Evolutionary conservation across 805 yeast genomes (phyloP).

Genomic region (Candida sanyiensis): DNA sequence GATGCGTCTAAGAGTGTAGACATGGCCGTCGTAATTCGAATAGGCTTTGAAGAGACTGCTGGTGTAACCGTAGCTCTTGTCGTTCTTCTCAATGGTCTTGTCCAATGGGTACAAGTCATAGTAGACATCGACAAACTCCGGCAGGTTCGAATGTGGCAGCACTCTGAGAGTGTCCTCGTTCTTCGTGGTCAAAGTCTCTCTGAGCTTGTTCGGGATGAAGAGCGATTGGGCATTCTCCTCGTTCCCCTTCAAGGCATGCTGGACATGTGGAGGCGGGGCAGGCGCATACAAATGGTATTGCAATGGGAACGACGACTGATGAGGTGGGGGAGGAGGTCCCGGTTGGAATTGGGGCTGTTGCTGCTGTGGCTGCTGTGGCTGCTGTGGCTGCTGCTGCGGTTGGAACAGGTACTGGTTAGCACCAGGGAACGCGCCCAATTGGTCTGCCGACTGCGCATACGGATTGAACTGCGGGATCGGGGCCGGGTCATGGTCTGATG

Average conservation of each 20-base stretch:
- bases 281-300: constrained; percentile 91
- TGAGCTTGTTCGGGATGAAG: constrained; percentile 65
- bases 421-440: constrained; percentile 10
- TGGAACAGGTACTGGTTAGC: constrained; percentile 16
- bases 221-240: constrained; percentile 65
- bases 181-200: constrained; percentile 65
- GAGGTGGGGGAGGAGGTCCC: constrained; percentile 10
- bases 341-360: constrained; percentile 12
- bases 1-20: constrained; percentile 71
- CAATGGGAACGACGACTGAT: constrained; percentile 40
- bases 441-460: constrained; percentile 14
- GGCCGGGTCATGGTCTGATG: constrained; percentile 6
- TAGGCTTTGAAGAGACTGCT: constrained; percentile 72
- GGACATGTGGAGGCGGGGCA: constrained; percentile 69
- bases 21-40: constrained; percentile 70
- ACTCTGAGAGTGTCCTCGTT: constrained; percentile 78
- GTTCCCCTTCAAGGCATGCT: constrained; percentile 55
- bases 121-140: constrained; percentile 75
- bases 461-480: constrained; percentile 16
- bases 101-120: constrained; percentile 85
- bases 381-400: constrained; percentile 9
- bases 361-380: constrained; percentile 9
- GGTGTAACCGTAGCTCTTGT: constrained; percentile 43
- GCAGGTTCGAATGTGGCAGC: constrained; percentile 52
- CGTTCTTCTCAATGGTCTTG: constrained; percentile 32